phyloP scores from a whole-genome alignment of 2,329 filamentous ascomycete genomes.

The Lanzia echinophila region DNA sequence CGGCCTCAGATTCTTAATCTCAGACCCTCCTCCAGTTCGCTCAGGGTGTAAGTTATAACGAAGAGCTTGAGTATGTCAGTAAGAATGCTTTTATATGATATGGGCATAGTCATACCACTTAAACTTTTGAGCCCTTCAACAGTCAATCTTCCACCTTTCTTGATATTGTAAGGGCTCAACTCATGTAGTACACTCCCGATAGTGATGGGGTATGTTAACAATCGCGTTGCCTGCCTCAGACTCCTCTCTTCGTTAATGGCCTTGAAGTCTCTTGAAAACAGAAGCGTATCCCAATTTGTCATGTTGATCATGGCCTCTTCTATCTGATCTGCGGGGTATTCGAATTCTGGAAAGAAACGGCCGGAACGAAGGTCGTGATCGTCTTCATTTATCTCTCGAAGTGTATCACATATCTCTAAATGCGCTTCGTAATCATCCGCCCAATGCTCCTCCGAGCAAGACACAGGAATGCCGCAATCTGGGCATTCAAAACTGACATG shows the following conservation, averaged over 20 bases:
- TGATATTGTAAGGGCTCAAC: conserved; percentile 83
- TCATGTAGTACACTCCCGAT: conserved; percentile 90
- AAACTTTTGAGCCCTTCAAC: conserved; percentile 89
- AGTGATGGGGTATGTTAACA: conserved; percentile 90
- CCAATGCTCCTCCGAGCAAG: conserved; percentile 93
- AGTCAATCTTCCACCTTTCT: conserved; percentile 68
- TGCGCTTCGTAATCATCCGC: conserved; percentile 92
- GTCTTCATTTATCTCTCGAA: conserved; percentile 93
- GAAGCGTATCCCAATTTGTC: conserved; percentile 96
- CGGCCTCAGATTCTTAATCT: conserved; percentile 72
- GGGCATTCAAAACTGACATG: conserved; percentile 93
- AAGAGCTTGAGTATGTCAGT: conserved; percentile 51
- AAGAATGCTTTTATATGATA: not conserved
- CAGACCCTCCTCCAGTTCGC: conserved; percentile 63
- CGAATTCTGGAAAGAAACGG: conserved; percentile 86
- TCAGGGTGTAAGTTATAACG: conserved; percentile 92
- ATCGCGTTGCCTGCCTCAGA: conserved; percentile 85
- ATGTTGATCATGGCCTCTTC: conserved; percentile 93
- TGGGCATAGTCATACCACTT: conserved; percentile 56
- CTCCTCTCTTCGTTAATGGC: conserved; percentile 86
- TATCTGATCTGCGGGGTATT: conserved; percentile 82
- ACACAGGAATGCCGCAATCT: conserved; percentile 89
- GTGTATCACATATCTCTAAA: conserved; percentile 82
- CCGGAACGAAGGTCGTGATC: conserved; percentile 92
- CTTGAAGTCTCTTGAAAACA: conserved; percentile 86